These are phyloP conservation scores for Aureobasidium melanogenum DNA, from an alignment of 2,329 filamentous ascomycete species.

Conservation along the genomic window DNA sequence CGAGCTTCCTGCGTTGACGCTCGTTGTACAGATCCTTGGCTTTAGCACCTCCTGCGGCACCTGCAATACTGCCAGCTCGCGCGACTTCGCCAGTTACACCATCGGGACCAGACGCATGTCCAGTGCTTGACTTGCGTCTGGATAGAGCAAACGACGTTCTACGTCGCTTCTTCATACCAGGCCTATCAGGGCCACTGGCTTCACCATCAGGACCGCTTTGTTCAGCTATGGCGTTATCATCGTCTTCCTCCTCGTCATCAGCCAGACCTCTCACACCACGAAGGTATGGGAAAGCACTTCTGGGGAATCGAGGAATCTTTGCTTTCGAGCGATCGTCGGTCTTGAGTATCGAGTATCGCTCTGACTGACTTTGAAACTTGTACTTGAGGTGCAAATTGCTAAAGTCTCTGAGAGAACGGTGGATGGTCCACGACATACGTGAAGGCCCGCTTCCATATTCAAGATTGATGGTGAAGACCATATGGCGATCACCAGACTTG, in stretches of 20 bases:
- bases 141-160: constrained; percentile 49
- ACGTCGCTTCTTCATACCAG: constrained; percentile 39
- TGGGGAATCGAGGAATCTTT: constrained; percentile 83
- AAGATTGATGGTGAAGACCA: constrained; percentile 81
- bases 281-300: constrained; percentile 81
- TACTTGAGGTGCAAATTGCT: constrained; percentile 90
- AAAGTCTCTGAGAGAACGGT: constrained; percentile 80
- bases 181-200: constrained; percentile 58
- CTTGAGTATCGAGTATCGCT: constrained; percentile 67
- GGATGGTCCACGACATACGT: constrained; percentile 92
- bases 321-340: constrained; percentile 57
- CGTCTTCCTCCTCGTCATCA: constrained; percentile 67
- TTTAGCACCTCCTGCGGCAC: constrained; percentile 28
- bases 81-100: constrained; percentile 1
- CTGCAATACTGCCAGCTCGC: constrained; percentile 32
- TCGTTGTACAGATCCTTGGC: constrained; percentile 58
- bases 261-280: constrained; percentile 53
- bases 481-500: constrained; percentile 55
- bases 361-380: constrained; percentile 74
- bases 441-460: constrained; percentile 95
- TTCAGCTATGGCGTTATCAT: constrained; percentile 43
- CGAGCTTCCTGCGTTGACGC: constrained; percentile 73
- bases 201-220: constrained; percentile 54
- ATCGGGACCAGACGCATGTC: constrained; percentile 14
- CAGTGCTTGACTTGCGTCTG: constrained; percentile 50